These are phyloP conservation scores for Cutaneotrichosporon daszewskae DNA, from an alignment of 1,284 basidiomycete genomes.

Conservation along the genomic window DNA sequence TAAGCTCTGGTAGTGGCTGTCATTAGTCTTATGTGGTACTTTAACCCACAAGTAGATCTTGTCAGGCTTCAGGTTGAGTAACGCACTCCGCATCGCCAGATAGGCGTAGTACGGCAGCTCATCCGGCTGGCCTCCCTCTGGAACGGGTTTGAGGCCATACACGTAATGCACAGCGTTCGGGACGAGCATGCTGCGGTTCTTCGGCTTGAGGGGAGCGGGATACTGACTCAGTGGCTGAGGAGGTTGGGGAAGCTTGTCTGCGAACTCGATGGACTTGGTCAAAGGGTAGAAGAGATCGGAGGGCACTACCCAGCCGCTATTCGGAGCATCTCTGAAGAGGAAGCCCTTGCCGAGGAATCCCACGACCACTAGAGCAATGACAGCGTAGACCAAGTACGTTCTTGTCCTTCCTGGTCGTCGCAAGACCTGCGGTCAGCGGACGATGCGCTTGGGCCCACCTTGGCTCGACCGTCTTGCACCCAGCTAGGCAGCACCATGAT, in stretches of 20 bases:
- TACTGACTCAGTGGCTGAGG: not conserved
- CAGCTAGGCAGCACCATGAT: no score
- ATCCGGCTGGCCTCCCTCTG: conserved; percentile 26
- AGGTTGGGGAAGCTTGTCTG: not conserved
- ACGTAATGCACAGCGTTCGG: conserved; percentile 48
- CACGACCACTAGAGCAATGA: no score
- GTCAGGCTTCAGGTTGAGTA: conserved; percentile 46
- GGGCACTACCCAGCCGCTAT: not conserved
- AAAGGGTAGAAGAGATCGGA: not conserved
- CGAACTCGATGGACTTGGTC: not conserved
- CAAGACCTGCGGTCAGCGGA: no score
- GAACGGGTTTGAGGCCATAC: conserved; percentile 42
- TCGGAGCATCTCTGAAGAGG: no score
- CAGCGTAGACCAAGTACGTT: no score
- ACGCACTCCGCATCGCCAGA: conserved; percentile 47
- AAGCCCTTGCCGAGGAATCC: no score
- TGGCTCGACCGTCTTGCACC: no score
- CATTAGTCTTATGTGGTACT: not conserved
- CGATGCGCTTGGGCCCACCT: no score
- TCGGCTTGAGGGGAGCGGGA: conserved; percentile 33
- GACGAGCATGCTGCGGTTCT: conserved; percentile 34
- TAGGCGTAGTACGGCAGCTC: conserved; percentile 50
- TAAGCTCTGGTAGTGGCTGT: conserved; percentile 45
- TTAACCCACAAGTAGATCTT: conserved; percentile 44
- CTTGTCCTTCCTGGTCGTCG: no score